A percentile compares a stretch with the other conserved stretches of the same genome.
Evolutionary conservation across 192 early-diverging fungal species (phyloP).

Genomic region (Coemansia sp.): DNA sequence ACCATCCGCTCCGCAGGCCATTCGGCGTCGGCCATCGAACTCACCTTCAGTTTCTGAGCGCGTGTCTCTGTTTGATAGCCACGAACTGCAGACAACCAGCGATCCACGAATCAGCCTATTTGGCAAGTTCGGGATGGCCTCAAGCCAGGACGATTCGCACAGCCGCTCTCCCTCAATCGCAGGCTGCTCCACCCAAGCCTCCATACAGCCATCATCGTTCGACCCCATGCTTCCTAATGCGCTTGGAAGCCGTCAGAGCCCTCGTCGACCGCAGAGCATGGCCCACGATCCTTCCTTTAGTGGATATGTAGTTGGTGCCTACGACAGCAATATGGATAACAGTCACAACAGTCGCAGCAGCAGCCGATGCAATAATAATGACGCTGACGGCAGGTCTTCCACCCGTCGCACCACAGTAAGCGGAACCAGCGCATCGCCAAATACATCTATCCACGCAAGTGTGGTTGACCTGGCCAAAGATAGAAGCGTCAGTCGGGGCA

Average conservation of each 20-base stretch:
- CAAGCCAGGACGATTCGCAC: slow-evolving; percentile 20
- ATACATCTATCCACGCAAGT: neutral
- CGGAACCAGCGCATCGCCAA: neutral
- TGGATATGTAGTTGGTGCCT: neutral
- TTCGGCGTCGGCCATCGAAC: slow-evolving; percentile 43
- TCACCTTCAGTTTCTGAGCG: slow-evolving; percentile 51
- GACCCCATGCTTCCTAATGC: neutral
- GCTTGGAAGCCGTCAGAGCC: neutral
- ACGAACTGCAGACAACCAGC: slow-evolving; percentile 13
- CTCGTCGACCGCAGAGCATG: slow-evolving; percentile 21
- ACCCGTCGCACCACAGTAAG: slow-evolving; percentile 4
- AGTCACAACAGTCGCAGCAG: slow-evolving; percentile 9
- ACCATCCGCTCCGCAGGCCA: slow-evolving; percentile 10
- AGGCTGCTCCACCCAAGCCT: neutral
- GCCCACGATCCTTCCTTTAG: neutral
- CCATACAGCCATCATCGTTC: neutral
- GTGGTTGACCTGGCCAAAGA: neutral
- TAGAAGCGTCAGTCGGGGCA: neutral
- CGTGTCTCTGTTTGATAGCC: slow-evolving; percentile 45
- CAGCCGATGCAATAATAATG: neutral
- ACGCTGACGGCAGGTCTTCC: neutral
- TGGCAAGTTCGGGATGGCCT: slow-evolving; percentile 47
- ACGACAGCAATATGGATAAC: neutral
- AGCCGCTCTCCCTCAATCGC: slow-evolving; percentile 42
- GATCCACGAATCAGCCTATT: slow-evolving; percentile 44